Percentiles rank a stretch among this genome's conserved stretches.
phyloP scores from a whole-genome alignment of 148 eudicot genomes.

The Rhododendron vialii region DNA sequence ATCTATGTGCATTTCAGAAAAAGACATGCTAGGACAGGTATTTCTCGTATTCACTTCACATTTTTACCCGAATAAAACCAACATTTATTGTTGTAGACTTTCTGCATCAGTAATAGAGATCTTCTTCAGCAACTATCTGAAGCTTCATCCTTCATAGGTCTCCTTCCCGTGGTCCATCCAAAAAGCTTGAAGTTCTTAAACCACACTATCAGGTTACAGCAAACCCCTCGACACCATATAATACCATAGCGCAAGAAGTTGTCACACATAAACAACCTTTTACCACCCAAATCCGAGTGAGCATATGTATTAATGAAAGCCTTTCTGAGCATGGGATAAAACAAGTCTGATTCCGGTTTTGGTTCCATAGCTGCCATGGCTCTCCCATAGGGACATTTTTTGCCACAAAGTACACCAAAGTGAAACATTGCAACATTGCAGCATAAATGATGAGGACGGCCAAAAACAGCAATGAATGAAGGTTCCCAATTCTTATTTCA shows the following conservation, averaged over 20 bases:
- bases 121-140: too few relatives aligned
- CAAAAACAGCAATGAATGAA: background rate
- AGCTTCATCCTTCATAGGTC: background rate
- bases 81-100: background rate
- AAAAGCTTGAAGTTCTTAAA: too few relatives aligned
- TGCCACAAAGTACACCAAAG: background rate
- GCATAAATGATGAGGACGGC: too few relatives aligned
- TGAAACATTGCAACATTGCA: too few relatives aligned
- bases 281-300: background rate
- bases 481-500: background rate
- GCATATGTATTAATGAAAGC: too few relatives aligned
- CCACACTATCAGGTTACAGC: background rate
- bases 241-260: background rate
- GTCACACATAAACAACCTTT: background rate
- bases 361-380: too few relatives aligned
- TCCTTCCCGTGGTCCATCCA: background rate
- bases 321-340: too few relatives aligned
- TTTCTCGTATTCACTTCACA: background rate
- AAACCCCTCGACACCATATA: too few relatives aligned
- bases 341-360: too few relatives aligned
- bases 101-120: background rate
- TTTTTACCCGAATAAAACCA: background rate
- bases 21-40: background rate
- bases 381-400: background rate
- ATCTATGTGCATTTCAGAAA: background rate